Evolutionary conservation across 177 flowering plant species (phyloP), one percentile per base, ranked within the genome.

Genomic region (Tripterygium wilfordii): DNA sequence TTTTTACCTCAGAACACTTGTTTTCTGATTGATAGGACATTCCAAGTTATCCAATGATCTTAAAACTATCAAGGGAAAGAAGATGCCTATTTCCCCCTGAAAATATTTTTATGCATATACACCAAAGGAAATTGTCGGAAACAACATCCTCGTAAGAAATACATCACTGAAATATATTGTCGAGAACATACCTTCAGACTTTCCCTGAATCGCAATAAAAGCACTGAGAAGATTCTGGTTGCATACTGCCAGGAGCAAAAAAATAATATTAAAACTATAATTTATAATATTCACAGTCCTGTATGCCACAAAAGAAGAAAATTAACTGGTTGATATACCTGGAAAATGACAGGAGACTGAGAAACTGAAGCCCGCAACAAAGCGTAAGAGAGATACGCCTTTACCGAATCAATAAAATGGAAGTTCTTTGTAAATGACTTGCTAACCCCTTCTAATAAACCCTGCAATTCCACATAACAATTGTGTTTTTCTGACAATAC

Each of bases 341-440:
- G 97, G 72, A 89, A 94, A 62, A 89, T 69, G 16, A 66, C 72
- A 41, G 82, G 76, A 48, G 95, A 82, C 54, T 74, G 85, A 36
- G 99, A 87, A 65, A 87, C 95, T 14, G 92, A 75, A 66, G 99
- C 96, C 49, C 95, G 79, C 71, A 94, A 51, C 65, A 94, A 70
- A 50, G 89, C 96, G 77, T 85, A 94, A 17, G 97, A 87, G 58
- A 94, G 92, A 65, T 89, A 85, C 23, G 95, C 99, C 74, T 87
- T 94, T 36, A 89, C 86, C 8, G 99, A 89, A 56, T 94, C 97
- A 59, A 94, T 81, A 51, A 94, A 88, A 65, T 83, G 83, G 66
- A 86, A 86, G 66, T 92, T 84, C 67, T 83, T 81, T 30, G 95
- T 94, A 63, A 94, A 85, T 41, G 95, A 70, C 50, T 72, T 72